Evolutionary conservation across 169 alveolate genomes (phyloP), one percentile per base, ranked within the genome.

Genomic region (Eimeria necatrix): DNA sequence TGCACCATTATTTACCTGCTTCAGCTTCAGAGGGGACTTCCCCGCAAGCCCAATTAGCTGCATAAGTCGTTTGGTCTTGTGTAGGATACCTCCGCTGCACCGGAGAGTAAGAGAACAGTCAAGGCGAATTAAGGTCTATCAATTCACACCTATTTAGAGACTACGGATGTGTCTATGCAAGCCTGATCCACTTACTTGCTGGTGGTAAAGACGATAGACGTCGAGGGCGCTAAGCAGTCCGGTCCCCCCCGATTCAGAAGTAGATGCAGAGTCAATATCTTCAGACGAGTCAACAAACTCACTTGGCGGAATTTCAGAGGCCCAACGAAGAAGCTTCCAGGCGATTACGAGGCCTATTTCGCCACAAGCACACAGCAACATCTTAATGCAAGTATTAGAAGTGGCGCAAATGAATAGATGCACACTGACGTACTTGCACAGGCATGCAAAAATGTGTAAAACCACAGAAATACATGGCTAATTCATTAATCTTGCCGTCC

Each of bases 311-410:
- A 93, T 93, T 24, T 93, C 95, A 9, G 95, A 93, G 7, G 95
- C 95, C 78, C 84, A 93, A 26, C 95, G 92, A 26, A 93, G 91
- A 2, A 93, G 41, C 53, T 93, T 93, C 95, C 95, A 93, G n/a
- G 93, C 93, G 32, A 84, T 6, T 5, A 81, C 89, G 5, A 93
- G 24, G 14, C 95, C 95, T 93, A 56, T n/a, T 9, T 48, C 16
- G 20, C 18, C 48, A 3, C 4, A 24, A 73, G 20, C 18, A 8
- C 53, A 73, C 2, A 12, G 41, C 70, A 59, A 3, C 70, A 16
- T 2, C 20, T 59, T 59, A 16, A 12, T 59, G 22, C 20, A 59
- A 20, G 70, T 16, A 12, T 12, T 3, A 12, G 22, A 20, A 12
- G 14, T 20, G 14, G 20, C 14, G 70, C 22, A 73, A 24, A 7